These are phyloP conservation scores for Henckelia pumila DNA, from an alignment of 257 asterid species.

Conservation along the genomic window DNA sequence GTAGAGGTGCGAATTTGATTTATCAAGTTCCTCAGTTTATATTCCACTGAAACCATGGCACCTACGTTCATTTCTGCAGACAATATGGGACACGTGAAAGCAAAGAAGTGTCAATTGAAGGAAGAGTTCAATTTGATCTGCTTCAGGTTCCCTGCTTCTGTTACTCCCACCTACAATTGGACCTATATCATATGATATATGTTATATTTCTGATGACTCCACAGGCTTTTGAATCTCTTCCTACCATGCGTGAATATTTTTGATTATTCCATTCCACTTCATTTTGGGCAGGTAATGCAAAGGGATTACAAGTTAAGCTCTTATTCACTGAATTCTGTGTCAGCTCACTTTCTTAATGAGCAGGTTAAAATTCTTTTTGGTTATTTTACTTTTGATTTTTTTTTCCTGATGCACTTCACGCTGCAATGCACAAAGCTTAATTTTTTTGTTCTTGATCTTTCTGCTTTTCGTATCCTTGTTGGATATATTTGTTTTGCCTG, in stretches of 20 bases:
- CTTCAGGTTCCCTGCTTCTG: constrained; percentile 61
- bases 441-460: constrained; percentile 8
- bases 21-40: constrained; percentile 19
- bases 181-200: constrained; percentile 17
- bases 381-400: neutral
- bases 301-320: constrained; percentile 95
- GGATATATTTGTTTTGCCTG: constrained; percentile 8
- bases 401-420: neutral
- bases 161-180: neutral
- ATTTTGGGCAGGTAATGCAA: constrained; percentile 67
- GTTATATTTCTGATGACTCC: constrained; percentile 23
- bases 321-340: constrained; percentile 90
- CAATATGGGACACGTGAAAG: constrained; percentile 93
- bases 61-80: constrained; percentile 41
- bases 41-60: constrained; percentile 8
- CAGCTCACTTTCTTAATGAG: constrained; percentile 96
- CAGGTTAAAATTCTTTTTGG: constrained; percentile 47
- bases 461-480: neutral
- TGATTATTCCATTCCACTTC: constrained; percentile 22
- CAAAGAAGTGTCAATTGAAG: constrained; percentile 92
- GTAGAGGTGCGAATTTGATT: neutral
- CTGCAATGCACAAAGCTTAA: constrained; percentile 13
- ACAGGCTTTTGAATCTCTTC: constrained; percentile 18
- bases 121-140: constrained; percentile 96
- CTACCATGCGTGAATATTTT: constrained; percentile 12